A percentile compares a stretch with the other conserved stretches of the same genome.
phyloP scores from a whole-genome alignment of 768 basidiomycete species.

The Trametes gibbosa region DNA sequence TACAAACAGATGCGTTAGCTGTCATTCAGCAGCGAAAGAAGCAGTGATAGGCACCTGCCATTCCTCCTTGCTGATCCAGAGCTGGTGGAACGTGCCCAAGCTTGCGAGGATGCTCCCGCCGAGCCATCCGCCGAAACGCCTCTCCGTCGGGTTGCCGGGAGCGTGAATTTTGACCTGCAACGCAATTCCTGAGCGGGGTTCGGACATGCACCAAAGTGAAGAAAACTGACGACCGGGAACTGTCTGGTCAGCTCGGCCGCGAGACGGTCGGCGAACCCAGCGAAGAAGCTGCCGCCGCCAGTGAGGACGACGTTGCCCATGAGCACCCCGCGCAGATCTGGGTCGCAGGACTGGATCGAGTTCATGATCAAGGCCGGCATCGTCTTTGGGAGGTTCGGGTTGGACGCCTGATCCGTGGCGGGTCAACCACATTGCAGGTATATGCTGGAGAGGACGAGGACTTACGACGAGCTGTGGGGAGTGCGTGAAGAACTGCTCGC shows the following conservation, averaged over 20 bases:
- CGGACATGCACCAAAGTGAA: neutral
- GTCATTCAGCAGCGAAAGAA: neutral
- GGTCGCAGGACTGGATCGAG: constrained; percentile 82
- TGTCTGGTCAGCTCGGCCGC: constrained; percentile 69
- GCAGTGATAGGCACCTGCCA: constrained; percentile 66
- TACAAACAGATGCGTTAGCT: neutral
- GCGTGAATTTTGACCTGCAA: constrained; percentile 85
- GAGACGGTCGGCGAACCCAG: constrained; percentile 84
- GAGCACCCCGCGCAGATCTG: constrained; percentile 86
- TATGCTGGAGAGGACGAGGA: neutral
- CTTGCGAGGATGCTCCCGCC: constrained; percentile 95
- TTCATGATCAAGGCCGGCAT: constrained; percentile 75
- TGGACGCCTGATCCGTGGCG: constrained; percentile 38
- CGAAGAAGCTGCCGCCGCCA: constrained; percentile 87
- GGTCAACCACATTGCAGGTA: neutral
- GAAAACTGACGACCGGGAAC: constrained; percentile 70
- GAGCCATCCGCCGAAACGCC: constrained; percentile 91
- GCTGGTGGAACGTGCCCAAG: constrained; percentile 95
- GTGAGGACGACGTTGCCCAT: constrained; percentile 93
- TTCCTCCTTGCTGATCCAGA: constrained; percentile 93
- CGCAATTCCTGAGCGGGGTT: constrained; percentile 4
- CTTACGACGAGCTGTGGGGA: constrained; percentile 35
- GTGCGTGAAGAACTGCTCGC: constrained; percentile 89
- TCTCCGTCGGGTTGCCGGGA: constrained; percentile 85
- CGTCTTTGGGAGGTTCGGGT: constrained; percentile 70